These are phyloP conservation scores for Schoenoplectus triqueter DNA, from an alignment of 202 grass and related monocot species.

Conservation along the genomic window DNA sequence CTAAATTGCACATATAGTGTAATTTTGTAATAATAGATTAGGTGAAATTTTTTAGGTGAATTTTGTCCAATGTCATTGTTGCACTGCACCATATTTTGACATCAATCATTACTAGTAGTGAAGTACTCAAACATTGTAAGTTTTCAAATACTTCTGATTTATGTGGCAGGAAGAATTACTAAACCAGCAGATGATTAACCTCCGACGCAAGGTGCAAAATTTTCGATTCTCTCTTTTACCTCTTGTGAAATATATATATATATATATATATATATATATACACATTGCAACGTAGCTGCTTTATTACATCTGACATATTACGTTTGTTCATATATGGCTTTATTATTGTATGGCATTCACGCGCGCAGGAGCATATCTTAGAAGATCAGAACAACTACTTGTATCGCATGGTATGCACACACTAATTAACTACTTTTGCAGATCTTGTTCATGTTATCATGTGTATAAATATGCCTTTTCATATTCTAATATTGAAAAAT, in stretches of 20 bases:
- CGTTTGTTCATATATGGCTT: not conserved
- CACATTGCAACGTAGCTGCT: not conserved
- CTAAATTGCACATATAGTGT: too few species aligned
- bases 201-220: conserved; percentile 57
- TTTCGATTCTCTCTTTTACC: too few species aligned
- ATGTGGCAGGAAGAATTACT: conserved; percentile 64
- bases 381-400: conserved; percentile 56
- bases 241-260: too few species aligned
- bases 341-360: conserved; percentile 17
- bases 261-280: not conserved
- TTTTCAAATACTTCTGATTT: not conserved
- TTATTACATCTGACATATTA: not conserved
- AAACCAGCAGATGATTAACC: conserved; percentile 61
- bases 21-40: too few species aligned
- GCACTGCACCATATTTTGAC: not conserved
- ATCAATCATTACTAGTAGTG: not conserved
- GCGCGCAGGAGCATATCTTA: conserved; percentile 50
- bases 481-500: too few species aligned
- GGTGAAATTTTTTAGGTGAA: too few species aligned
- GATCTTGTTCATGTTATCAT: too few species aligned
- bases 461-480: too few species aligned
- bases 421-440: too few species aligned
- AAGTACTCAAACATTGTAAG: not conserved
- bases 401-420: conserved; percentile 34
- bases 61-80: not conserved